These are phyloP conservation scores for Scortechinia acanthostroma DNA, from an alignment of 2,329 filamentous ascomycete genomes.

Conservation along the genomic window DNA sequence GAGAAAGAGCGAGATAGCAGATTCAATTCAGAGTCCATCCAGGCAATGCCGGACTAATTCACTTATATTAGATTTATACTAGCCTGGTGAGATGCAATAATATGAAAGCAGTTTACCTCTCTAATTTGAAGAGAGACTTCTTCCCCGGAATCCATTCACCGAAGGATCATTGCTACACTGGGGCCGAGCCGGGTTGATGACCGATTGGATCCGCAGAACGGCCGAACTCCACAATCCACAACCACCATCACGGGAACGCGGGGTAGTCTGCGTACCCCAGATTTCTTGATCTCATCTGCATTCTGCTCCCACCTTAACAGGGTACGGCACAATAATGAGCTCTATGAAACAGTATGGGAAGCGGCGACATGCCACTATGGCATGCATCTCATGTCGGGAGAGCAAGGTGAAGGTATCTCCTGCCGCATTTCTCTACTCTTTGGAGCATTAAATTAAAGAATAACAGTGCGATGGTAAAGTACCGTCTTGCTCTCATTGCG, in stretches of 20 bases:
- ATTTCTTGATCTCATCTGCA: neutral
- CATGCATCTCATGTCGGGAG: constrained; percentile 31
- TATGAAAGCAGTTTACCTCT: neutral
- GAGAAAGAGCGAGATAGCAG: neutral
- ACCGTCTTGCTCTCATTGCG: constrained; percentile 25
- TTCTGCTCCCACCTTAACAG: neutral
- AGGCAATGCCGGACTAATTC: neutral
- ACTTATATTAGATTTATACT: neutral
- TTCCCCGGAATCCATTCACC: too few relatives aligned
- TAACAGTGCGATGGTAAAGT: constrained; percentile 23
- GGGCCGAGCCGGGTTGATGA: too few relatives aligned
- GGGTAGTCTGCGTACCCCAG: neutral
- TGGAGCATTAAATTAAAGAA: neutral
- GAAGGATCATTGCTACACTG: too few relatives aligned
- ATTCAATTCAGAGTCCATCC: neutral
- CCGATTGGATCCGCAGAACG: too few relatives aligned
- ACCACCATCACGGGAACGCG: too few relatives aligned
- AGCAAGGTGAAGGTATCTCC: constrained; percentile 31
- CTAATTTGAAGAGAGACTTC: neutral
- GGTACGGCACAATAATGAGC: neutral
- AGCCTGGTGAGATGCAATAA: neutral
- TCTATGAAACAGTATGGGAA: neutral
- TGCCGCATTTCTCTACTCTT: constrained; percentile 5
- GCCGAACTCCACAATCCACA: too few relatives aligned
- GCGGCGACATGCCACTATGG: constrained; percentile 31